These are phyloP conservation scores for Exserohilum rostratum DNA, from an alignment of 2,329 filamentous ascomycete genomes.

Conservation along the genomic window DNA sequence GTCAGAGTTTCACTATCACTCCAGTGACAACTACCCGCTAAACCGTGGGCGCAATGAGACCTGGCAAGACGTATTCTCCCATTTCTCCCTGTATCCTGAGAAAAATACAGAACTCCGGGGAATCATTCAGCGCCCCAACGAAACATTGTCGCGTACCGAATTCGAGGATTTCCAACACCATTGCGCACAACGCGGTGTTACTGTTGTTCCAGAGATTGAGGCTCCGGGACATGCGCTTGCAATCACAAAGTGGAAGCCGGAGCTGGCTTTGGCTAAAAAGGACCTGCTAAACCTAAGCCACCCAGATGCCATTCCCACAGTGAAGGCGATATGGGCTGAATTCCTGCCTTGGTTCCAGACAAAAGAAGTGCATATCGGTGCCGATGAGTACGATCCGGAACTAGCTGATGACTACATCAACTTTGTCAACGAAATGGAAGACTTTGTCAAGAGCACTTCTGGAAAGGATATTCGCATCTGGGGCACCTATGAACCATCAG, in stretches of 20 bases:
- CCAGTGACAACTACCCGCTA: slow-evolving; percentile 57
- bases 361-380: slow-evolving; percentile 48
- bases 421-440: slow-evolving; percentile 47
- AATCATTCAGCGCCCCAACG: slow-evolving; percentile 45
- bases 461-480: slow-evolving; percentile 45
- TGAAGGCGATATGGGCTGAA: slow-evolving; percentile 47
- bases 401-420: slow-evolving; percentile 47
- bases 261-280: slow-evolving; percentile 45
- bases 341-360: slow-evolving; percentile 49
- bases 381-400: slow-evolving; percentile 45
- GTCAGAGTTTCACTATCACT: slow-evolving; percentile 58
- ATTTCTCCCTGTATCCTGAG: slow-evolving; percentile 52
- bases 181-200: slow-evolving; percentile 45
- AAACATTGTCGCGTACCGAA: slow-evolving; percentile 41
- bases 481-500: slow-evolving; percentile 54
- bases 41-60: slow-evolving; percentile 56
- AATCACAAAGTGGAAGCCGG: slow-evolving; percentile 50
- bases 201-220: slow-evolving; percentile 48
- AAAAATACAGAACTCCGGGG: slow-evolving; percentile 39
- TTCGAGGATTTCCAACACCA: slow-evolving; percentile 46
- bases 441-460: slow-evolving; percentile 39
- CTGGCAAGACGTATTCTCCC: slow-evolving; percentile 55
- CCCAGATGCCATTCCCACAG: slow-evolving; percentile 44
- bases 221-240: slow-evolving; percentile 46
- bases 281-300: slow-evolving; percentile 47